These are phyloP conservation scores for Ascodesmis nigricans DNA, from an alignment of 495 filamentous ascomycete genomes.

Conservation along the genomic window DNA sequence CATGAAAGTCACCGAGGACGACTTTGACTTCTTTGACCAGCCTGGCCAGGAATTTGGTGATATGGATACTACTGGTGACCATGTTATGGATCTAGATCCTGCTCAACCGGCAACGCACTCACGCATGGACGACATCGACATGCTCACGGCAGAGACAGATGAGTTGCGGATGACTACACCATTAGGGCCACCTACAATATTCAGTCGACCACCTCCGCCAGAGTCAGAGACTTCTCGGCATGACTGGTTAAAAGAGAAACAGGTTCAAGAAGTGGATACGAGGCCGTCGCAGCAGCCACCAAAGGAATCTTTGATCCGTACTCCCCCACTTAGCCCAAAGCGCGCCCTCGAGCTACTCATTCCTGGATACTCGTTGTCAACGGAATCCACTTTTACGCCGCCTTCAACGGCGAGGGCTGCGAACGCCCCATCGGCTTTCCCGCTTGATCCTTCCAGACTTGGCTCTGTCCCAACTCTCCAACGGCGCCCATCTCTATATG, in stretches of 20 bases:
- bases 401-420: no score
- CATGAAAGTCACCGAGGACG: conserved; percentile 16
- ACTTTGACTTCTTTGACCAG: conserved; percentile 21
- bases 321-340: conserved; percentile 19
- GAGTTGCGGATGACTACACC: conserved; percentile 17
- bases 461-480: no score
- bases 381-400: no score
- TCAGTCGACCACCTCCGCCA: no score
- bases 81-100: conserved; percentile 15
- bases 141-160: conserved; percentile 4
- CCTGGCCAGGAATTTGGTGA: conserved; percentile 12
- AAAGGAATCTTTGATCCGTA: conserved; percentile 16
- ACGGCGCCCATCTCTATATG: conserved; percentile 18
- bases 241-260: no score
- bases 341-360: conserved; percentile 18
- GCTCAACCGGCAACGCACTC: no score
- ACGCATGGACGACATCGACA: conserved; percentile 7
- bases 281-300: no score
- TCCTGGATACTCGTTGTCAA: conserved; percentile 20
- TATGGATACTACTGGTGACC: conserved; percentile 3
- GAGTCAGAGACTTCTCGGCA: no score
- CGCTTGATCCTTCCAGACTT: no score
- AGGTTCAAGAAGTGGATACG: no score
- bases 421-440: no score
- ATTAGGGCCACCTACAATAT: no score